Conservation (phyloP, 805 yeast genomes). For the Saturnispora halmiae region DNA sequence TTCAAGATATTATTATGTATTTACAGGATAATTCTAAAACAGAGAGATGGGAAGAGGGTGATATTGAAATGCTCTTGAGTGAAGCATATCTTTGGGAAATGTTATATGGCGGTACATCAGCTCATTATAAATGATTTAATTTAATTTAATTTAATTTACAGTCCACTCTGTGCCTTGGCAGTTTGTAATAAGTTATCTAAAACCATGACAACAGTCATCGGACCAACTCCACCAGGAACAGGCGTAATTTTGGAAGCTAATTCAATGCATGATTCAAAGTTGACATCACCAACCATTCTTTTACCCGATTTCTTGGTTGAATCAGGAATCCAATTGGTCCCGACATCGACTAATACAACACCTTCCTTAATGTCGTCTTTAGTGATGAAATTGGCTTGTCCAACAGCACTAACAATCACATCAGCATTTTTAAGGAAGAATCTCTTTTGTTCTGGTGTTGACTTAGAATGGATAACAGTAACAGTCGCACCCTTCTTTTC, state of each 20-base stretch:
- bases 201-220: slow-evolving; percentile 98
- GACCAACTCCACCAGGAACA: slow-evolving; percentile 99
- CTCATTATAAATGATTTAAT: slow-evolving; percentile 50
- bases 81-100: slow-evolving; percentile 98
- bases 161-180: slow-evolving; percentile 36
- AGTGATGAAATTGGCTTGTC: slow-evolving; percentile 72
- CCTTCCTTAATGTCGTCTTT: slow-evolving; percentile 85
- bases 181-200: slow-evolving; percentile 74
- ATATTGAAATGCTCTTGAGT: slow-evolving; percentile 82
- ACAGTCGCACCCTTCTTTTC: slow-evolving; percentile 80
- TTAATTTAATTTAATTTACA: slow-evolving; percentile 4
- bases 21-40: slow-evolving; percentile 83
- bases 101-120: slow-evolving; percentile 79
- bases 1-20: slow-evolving; percentile 88
- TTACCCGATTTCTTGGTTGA: slow-evolving; percentile 64
- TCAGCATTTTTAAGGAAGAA: slow-evolving; percentile 59
- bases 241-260: slow-evolving; percentile 77
- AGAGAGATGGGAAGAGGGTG: slow-evolving; percentile 73
- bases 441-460: slow-evolving; percentile 48
- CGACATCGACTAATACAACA: slow-evolving; percentile 86
- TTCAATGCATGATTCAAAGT: slow-evolving; percentile 55
- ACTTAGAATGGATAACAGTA: slow-evolving; percentile 72
- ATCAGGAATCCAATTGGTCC: slow-evolving; percentile 84
- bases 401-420: slow-evolving; percentile 86
- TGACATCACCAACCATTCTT: slow-evolving; percentile 92